phyloP scores from a whole-genome alignment of 202 grass and related monocot genomes.

The Sporobolus alterniflorus region DNA sequence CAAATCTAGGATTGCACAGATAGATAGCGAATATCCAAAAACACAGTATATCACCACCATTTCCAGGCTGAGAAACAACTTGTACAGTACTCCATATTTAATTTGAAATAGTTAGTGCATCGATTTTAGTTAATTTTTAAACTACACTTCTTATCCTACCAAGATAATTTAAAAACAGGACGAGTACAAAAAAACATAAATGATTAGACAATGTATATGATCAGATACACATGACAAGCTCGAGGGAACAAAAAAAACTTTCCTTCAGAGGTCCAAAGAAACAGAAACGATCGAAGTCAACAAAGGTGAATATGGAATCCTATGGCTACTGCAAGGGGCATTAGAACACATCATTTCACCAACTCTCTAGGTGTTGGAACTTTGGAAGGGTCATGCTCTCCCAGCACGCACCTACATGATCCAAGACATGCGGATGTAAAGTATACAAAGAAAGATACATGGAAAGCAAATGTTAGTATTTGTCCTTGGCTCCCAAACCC shows the following conservation, averaged over 20 bases:
- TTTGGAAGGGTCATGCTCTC: slow-evolving; percentile 4
- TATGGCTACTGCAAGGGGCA: slow-evolving; percentile 2
- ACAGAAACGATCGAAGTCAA: slow-evolving; percentile 1
- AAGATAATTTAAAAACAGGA: too few species aligned
- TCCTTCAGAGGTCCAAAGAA: background rate
- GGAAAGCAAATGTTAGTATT: slow-evolving; percentile 37
- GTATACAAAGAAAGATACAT: slow-evolving; percentile 1
- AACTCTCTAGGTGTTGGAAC: background rate
- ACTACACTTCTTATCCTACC: too few species aligned
- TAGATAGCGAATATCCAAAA: too few species aligned
- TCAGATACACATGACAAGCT: background rate
- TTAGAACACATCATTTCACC: slow-evolving; percentile 2
- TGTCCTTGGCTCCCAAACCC: slow-evolving; percentile 60
- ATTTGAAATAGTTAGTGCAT: too few species aligned
- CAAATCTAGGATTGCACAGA: too few species aligned
- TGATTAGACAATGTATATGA: too few species aligned
- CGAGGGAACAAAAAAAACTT: background rate
- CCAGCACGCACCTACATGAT: slow-evolving; percentile 10
- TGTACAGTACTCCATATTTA: too few species aligned
- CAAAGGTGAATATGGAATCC: background rate
- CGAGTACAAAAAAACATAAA: too few species aligned
- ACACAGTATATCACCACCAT: too few species aligned
- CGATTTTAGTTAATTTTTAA: too few species aligned
- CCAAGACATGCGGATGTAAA: background rate
- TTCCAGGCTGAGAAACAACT: too few species aligned